These are phyloP conservation scores for Stenogyne calaminthoides DNA, from an alignment of 305 asterid genomes.

Conservation along the genomic window DNA sequence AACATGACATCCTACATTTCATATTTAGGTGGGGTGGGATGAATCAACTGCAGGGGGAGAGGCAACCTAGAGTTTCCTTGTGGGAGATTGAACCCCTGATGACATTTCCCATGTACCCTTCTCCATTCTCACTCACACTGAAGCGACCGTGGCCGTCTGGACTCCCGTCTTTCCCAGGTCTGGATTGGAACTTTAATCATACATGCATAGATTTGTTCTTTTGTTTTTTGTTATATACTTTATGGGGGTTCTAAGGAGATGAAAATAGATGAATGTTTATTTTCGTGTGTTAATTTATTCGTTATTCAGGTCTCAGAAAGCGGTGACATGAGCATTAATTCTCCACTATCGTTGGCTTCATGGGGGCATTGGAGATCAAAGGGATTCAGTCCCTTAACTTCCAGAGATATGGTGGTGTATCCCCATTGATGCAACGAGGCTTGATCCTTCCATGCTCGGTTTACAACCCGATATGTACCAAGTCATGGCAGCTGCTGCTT, in stretches of 20 bases:
- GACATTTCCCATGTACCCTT: constrained; percentile 88
- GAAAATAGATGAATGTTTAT: neutral
- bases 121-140: constrained; percentile 85
- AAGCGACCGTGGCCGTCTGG: constrained; percentile 95
- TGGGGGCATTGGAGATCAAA: constrained; percentile 63
- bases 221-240: too few species aligned
- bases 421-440: constrained; percentile 76
- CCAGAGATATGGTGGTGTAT: constrained; percentile 61
- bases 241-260: neutral
- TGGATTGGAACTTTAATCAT: constrained; percentile 21
- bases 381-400: constrained; percentile 76
- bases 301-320: constrained; percentile 53
- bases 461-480: constrained; percentile 78
- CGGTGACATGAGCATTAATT: constrained; percentile 54
- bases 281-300: neutral
- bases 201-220: neutral
- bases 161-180: constrained; percentile 75
- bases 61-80: constrained; percentile 91
- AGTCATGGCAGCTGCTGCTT: constrained; percentile 55
- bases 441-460: constrained; percentile 66
- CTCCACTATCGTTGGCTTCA: constrained; percentile 73
- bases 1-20: constrained; percentile 20
- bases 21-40: constrained; percentile 91
- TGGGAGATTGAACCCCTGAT: constrained; percentile 93
- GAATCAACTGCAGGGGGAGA: constrained; percentile 96